Evolutionary conservation across 73 alveolate species (phyloP).

Genomic region (Symbiodinium pilosum): DNA sequence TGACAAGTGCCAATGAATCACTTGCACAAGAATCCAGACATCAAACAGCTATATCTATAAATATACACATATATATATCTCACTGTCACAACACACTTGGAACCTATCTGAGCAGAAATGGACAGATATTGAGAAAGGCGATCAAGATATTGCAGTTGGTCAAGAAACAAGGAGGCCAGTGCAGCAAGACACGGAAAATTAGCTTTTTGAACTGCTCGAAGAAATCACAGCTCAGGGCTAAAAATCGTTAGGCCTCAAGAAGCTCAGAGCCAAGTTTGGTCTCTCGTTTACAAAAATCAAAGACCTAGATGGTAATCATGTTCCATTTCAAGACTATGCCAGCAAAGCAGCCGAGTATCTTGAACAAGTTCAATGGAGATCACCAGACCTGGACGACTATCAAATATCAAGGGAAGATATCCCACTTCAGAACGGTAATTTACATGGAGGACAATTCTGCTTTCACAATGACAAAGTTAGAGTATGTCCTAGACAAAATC

Average conservation of each 20-base stretch:
- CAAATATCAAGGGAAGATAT: not conserved
- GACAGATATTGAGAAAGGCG: not conserved
- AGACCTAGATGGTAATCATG: not conserved
- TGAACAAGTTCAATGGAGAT: constrained; percentile 23
- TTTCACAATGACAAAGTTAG: not conserved
- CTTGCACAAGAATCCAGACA: not conserved
- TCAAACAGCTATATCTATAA: no score
- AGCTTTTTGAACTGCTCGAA: not conserved
- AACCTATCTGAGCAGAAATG: not conserved
- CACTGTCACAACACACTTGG: constrained; percentile 14
- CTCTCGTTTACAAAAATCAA: not conserved
- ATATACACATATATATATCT: no score
- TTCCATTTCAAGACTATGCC: not conserved
- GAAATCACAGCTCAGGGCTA: not conserved
- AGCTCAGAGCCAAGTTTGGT: not conserved
- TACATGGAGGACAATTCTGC: not conserved
- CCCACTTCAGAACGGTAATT: not conserved
- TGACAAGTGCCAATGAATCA: not conserved
- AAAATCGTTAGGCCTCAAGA: not conserved
- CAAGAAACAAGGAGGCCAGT: not conserved
- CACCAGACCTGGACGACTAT: not conserved
- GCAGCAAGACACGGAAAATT: constrained; percentile 6
- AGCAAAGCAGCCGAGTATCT: constrained; percentile 42
- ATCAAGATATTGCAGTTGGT: not conserved
- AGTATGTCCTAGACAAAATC: not conserved